phyloP scores from a whole-genome alignment of 2,329 filamentous ascomycete genomes.

The Venturia aucupariae region DNA sequence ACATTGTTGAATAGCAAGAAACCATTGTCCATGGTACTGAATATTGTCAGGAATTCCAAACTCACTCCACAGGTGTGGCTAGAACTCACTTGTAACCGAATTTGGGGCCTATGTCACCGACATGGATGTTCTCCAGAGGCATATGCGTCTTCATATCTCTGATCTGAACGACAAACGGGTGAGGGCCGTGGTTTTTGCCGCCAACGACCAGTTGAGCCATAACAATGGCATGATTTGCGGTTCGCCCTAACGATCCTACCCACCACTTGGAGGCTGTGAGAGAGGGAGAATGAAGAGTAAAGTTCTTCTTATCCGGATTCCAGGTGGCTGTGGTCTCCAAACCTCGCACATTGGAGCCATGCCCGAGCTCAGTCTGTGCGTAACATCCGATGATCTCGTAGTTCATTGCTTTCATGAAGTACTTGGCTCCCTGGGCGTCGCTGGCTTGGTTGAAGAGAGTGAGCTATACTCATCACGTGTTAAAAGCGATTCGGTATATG shows the following conservation, averaged over 20 bases:
- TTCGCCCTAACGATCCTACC: slow-evolving; percentile 69
- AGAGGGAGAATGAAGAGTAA: slow-evolving; percentile 63
- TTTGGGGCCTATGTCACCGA: slow-evolving; percentile 75
- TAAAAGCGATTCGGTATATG: slow-evolving; percentile 12
- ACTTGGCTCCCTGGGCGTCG: slow-evolving; percentile 63
- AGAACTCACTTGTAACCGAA: slow-evolving; percentile 56
- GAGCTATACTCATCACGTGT: slow-evolving; percentile 33
- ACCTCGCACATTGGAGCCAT: slow-evolving; percentile 67
- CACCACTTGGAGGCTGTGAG: slow-evolving; percentile 76
- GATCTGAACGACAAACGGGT: slow-evolving; percentile 71
- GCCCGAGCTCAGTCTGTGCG: slow-evolving; percentile 70
- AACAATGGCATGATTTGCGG: slow-evolving; percentile 68
- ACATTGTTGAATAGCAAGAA: slow-evolving; percentile 69
- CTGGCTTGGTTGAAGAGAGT: slow-evolving; percentile 64
- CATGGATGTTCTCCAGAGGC: slow-evolving; percentile 59
- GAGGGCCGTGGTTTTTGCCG: slow-evolving; percentile 53
- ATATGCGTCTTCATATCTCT: slow-evolving; percentile 61
- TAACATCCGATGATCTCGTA: slow-evolving; percentile 73
- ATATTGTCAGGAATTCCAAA: slow-evolving; percentile 20
- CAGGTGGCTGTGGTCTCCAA: slow-evolving; percentile 66
- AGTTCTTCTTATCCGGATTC: slow-evolving; percentile 65
- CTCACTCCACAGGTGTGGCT: background rate
- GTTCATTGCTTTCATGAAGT: slow-evolving; percentile 57
- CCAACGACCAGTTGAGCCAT: slow-evolving; percentile 66
- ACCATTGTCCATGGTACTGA: slow-evolving; percentile 65